Evolutionary conservation across 1,284 basidiomycete species (phyloP).

Genomic region (Melampsora occidentalis): DNA sequence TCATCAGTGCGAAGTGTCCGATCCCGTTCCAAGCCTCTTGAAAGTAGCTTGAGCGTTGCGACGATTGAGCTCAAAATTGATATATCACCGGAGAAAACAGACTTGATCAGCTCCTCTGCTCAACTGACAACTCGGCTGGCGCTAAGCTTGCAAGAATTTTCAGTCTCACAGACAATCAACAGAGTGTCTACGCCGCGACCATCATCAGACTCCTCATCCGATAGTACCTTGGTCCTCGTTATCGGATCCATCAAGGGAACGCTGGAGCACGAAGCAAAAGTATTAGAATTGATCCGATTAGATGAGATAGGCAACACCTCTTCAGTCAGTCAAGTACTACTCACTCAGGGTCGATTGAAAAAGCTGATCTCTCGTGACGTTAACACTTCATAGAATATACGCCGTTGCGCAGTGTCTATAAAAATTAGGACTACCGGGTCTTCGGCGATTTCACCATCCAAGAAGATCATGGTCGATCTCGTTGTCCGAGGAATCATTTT

Average conservation of each 20-base stretch:
- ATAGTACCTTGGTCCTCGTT: not conserved
- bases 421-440: conserved; percentile 12
- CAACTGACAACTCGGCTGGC: not conserved
- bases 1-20: conserved; percentile 5
- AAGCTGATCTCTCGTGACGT: not conserved
- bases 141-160: not conserved
- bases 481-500: conserved; percentile 67
- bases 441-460: not conserved
- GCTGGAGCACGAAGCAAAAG: not conserved
- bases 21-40: not conserved
- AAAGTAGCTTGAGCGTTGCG: not conserved
- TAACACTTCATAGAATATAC: not conserved
- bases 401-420: conserved; percentile 11
- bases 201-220: not conserved
- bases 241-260: not conserved
- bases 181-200: not conserved
- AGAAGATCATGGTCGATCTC: conserved; percentile 58
- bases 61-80: not conserved
- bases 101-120: not conserved
- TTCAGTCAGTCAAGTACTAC: not conserved
- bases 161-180: not conserved
- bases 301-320: not conserved
- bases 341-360: too few species aligned
- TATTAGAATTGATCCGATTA: not conserved
- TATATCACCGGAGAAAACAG: not conserved